These are phyloP conservation scores for Dillenia suffruticosa DNA, from an alignment of 164 flowering plant species.

Conservation along the genomic window DNA sequence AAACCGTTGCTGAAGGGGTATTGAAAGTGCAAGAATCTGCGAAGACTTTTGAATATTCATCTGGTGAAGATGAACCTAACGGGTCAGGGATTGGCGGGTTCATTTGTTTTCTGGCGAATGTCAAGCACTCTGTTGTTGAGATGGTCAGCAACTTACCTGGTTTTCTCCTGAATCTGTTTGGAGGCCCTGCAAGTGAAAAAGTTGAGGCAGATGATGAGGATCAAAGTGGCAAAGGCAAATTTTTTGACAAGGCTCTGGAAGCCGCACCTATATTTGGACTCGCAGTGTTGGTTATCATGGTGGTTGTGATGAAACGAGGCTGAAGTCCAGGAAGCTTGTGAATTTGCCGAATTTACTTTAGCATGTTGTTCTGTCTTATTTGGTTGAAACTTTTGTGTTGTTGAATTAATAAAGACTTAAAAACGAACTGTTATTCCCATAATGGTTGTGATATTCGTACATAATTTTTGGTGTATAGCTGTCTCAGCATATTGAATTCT, in stretches of 20 bases:
- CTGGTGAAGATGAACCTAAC: conserved; percentile 9
- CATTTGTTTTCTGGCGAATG: conserved; percentile 19
- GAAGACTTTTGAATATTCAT: conserved; percentile 5
- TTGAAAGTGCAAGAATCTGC: conserved; percentile 1
- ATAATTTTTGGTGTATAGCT: too few relatives aligned
- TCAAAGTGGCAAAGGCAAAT: background rate
- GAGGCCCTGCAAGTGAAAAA: conserved; percentile 16
- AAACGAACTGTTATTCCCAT: too few relatives aligned
- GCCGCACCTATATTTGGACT: conserved; percentile 34
- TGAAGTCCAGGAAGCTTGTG: background rate
- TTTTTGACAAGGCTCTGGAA: conserved; percentile 18
- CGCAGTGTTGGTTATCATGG: conserved; percentile 38
- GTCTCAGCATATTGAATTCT: too few relatives aligned
- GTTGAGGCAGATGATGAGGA: conserved; percentile 12
- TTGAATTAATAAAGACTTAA: too few relatives aligned
- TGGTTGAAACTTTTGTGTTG: too few relatives aligned
- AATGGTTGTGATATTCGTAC: too few relatives aligned
- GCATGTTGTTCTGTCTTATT: too few relatives aligned
- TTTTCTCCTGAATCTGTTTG: conserved; percentile 36
- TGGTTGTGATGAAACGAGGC: conserved; percentile 38
- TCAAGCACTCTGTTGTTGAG: conserved; percentile 35
- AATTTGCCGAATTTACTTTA: conserved; percentile 16
- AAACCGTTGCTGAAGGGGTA: conserved; percentile 12
- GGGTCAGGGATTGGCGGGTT: conserved; percentile 8
- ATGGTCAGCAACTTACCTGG: conserved; percentile 39